Base-by-base conservation (phyloP, 345 rosid genomes). In the Salix caprea region DNA sequence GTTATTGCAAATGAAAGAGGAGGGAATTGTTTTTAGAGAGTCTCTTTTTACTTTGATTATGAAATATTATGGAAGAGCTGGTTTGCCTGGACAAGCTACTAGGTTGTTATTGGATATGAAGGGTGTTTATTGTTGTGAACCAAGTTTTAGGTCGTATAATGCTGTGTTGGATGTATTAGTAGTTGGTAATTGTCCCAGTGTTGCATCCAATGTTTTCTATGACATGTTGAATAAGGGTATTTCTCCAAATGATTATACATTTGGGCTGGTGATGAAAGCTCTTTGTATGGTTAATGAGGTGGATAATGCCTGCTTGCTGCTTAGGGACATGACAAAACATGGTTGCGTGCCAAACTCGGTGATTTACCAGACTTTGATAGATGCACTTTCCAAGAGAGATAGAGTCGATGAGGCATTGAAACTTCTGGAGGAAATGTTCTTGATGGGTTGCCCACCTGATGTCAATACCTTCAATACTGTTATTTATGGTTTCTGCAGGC, bases 401-500 rank as follows among this genome's bases (percentile, higher is more conserved):
- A 81, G 94, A 83, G 90, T 92, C 69, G 83, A 89, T 65, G 97
- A 95, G 56, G 88, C 94, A 7, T 77, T 85, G 79, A 89, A 80
- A 71, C 88, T 89, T 76, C 76, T 95, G 52, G 99, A 93, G 44
- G 97, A 93, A 84, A 91, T 95, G 99, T 79, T 92, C 80, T 69
- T 95, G 69, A 90, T 90, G 97, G 90, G 97, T 5, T 93, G 97
- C 75, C 16, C 64, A 1, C 95, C 99, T 73, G 96, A 90, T 81
- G 90, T 90, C 74, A 86, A 89, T 77, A 93, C 97, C 72, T 95
- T 95, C 67, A 93, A 93, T 75, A 91, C 88, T 89, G 88, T 93
- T 40, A 84, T 93, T 36, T 72, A 85, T 72, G 86, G 94, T 30
- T 85, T 92, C 5, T 93, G 97, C 87, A 89, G 84, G 86, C 72